A percentile compares a stretch with the other conserved stretches of the same genome.
Conservation (phyloP, 495 filamentous ascomycete species). For the Pseudevernia furfuracea region DNA sequence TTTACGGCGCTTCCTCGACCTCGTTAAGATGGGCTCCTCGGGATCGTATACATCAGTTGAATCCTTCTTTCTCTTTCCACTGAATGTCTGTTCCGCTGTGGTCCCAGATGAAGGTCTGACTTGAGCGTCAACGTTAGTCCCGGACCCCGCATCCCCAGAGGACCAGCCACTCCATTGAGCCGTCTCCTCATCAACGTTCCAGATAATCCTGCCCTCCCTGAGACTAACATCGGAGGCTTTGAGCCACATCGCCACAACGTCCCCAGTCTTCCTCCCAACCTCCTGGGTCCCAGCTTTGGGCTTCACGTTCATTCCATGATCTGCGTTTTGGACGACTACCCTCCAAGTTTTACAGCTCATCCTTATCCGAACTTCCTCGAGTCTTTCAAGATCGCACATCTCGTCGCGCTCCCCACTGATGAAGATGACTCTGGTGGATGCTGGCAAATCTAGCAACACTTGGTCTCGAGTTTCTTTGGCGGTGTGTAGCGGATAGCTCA, state of each 20-base stretch:
- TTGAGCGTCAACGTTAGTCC: background rate
- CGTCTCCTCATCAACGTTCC: slow-evolving; percentile 16
- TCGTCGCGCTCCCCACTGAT: slow-evolving; percentile 30
- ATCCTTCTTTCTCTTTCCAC: background rate
- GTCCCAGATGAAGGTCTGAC: background rate
- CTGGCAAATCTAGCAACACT: slow-evolving; percentile 30
- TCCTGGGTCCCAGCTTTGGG: slow-evolving; percentile 22
- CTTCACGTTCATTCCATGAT: slow-evolving; percentile 37
- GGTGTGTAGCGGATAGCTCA: slow-evolving; percentile 33
- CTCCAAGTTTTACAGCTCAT: slow-evolving; percentile 32
- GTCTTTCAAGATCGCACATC: slow-evolving; percentile 32
- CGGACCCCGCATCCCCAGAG: background rate
- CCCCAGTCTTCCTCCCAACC: slow-evolving; percentile 28
- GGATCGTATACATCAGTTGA: background rate
- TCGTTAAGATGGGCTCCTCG: background rate
- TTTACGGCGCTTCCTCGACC: background rate
- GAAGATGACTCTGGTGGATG: slow-evolving; percentile 29
- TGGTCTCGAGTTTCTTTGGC: slow-evolving; percentile 31
- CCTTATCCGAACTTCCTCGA: slow-evolving; percentile 27
- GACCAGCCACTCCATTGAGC: slow-evolving; percentile 24
- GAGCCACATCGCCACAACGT: slow-evolving; percentile 31
- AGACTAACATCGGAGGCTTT: slow-evolving; percentile 8
- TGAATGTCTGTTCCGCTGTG: background rate
- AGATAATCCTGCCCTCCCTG: slow-evolving; percentile 18
- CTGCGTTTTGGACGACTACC: slow-evolving; percentile 30